A percentile compares a stretch with the other conserved stretches of the same genome.
phyloP scores from a whole-genome alignment of 2,329 filamentous ascomycete species.

The Pestalotiopsis sp. region DNA sequence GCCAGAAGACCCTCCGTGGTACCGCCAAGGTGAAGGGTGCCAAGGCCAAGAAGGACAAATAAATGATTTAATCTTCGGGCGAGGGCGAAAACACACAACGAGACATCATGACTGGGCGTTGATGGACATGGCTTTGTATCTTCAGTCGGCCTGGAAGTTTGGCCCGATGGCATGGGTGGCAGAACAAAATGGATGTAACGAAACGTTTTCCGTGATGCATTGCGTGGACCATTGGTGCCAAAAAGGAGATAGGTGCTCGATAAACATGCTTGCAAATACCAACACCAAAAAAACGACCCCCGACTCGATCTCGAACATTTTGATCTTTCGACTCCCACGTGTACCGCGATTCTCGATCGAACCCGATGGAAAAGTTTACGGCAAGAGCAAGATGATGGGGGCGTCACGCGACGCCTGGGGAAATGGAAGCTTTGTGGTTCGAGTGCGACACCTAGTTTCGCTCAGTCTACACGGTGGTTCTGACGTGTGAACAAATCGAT shows the following conservation, averaged over 20 bases:
- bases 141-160: background rate
- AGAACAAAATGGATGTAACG: background rate
- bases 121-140: background rate
- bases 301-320: background rate
- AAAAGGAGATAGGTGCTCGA: background rate
- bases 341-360: background rate
- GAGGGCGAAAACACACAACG: background rate
- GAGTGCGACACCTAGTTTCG: background rate
- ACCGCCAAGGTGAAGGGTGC: conserved; percentile 98
- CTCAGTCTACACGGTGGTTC: background rate
- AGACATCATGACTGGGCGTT: background rate
- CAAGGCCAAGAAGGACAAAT: conserved; percentile 93
- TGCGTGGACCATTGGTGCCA: background rate
- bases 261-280: background rate
- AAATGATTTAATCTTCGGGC: conserved; percentile 48
- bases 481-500: background rate
- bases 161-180: background rate
- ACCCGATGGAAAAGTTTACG: background rate
- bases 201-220: background rate
- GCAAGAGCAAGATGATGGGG: background rate
- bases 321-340: background rate
- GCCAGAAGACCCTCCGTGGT: conserved; percentile 96
- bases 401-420: background rate
- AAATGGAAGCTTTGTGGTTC: background rate
- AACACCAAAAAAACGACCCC: background rate